phyloP scores from a whole-genome alignment of 1,284 basidiomycete genomes.

The Mycosarcoma maydis region DNA sequence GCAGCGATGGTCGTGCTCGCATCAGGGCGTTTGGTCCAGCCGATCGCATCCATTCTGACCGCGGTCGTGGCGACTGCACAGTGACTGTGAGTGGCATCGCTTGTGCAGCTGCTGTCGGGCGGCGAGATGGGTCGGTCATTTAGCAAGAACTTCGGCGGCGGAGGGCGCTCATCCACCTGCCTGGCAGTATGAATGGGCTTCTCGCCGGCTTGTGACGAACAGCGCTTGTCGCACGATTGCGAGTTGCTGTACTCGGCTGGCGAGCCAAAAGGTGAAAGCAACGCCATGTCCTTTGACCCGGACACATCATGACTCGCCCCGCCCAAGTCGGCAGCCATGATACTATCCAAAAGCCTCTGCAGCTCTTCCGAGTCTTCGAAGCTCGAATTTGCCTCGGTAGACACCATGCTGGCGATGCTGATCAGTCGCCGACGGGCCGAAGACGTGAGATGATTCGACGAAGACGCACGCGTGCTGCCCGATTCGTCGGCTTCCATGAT shows the following conservation, averaged over 20 bases:
- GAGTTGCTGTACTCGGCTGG: slow-evolving; percentile 10
- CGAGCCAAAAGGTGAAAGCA: slow-evolving; percentile 38
- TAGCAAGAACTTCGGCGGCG: slow-evolving; percentile 41
- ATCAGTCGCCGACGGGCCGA: slow-evolving; percentile 6
- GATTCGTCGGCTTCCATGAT: slow-evolving; percentile 23
- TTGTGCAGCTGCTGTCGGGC: slow-evolving; percentile 27
- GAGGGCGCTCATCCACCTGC: no score
- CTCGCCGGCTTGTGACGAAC: no score
- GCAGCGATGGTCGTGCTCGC: not conserved
- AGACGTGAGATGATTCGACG: not conserved
- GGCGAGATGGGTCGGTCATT: slow-evolving; percentile 46
- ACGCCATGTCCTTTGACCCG: slow-evolving; percentile 19
- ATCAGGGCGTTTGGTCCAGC: not conserved
- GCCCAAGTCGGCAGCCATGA: slow-evolving; percentile 38
- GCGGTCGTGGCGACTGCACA: not conserved
- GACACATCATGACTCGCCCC: slow-evolving; percentile 10
- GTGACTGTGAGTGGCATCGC: slow-evolving; percentile 6
- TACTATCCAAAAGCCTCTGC: slow-evolving; percentile 39
- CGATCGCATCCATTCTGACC: not conserved
- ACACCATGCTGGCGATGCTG: slow-evolving; percentile 27
- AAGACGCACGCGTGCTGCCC: not conserved
- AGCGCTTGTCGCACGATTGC: not conserved
- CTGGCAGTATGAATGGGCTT: no score
- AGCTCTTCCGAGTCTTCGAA: slow-evolving; percentile 47
- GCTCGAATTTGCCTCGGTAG: slow-evolving; percentile 44